These are phyloP conservation scores for Sclerotinia minor DNA, from an alignment of 2,329 filamentous ascomycete genomes.

Conservation along the genomic window DNA sequence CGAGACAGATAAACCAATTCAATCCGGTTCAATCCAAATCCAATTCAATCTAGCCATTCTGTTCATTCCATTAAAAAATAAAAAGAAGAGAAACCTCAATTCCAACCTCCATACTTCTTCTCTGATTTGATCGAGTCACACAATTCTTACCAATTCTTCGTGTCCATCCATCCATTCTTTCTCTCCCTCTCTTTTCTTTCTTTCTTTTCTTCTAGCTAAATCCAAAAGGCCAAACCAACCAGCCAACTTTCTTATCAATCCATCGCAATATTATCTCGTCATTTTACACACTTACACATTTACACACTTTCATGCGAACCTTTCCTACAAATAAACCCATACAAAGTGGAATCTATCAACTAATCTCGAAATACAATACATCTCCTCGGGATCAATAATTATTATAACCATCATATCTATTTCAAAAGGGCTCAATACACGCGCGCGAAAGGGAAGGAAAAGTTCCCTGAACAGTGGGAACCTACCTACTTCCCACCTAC, in stretches of 20 bases:
- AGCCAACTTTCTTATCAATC: conserved; percentile 9
- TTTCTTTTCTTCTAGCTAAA: no score
- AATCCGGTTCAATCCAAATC: not conserved
- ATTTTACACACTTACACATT: not conserved
- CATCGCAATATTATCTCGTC: conserved; percentile 8
- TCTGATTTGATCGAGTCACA: not conserved
- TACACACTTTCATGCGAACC: not conserved
- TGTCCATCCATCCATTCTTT: not conserved
- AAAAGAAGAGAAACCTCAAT: not conserved
- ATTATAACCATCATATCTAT: not conserved
- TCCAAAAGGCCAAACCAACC: not conserved
- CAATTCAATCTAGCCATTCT: not conserved
- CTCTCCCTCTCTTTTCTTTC: not conserved
- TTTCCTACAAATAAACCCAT: not conserved
- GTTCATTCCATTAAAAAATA: not conserved
- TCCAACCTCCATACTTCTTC: conserved; percentile 9
- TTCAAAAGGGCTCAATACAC: conserved; percentile 12
- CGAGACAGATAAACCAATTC: no score
- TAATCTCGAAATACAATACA: not conserved
- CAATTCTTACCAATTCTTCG: conserved; percentile 7
- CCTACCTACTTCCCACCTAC: not conserved
- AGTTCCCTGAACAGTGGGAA: conserved; percentile 10
- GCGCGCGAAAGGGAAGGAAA: conserved; percentile 20
- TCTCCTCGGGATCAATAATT: not conserved
- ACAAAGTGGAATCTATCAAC: not conserved